Evolutionary conservation across 1,284 basidiomycete species (phyloP), one percentile per base, ranked within the genome.

Genomic region (Ganoderma resinaceum): DNA sequence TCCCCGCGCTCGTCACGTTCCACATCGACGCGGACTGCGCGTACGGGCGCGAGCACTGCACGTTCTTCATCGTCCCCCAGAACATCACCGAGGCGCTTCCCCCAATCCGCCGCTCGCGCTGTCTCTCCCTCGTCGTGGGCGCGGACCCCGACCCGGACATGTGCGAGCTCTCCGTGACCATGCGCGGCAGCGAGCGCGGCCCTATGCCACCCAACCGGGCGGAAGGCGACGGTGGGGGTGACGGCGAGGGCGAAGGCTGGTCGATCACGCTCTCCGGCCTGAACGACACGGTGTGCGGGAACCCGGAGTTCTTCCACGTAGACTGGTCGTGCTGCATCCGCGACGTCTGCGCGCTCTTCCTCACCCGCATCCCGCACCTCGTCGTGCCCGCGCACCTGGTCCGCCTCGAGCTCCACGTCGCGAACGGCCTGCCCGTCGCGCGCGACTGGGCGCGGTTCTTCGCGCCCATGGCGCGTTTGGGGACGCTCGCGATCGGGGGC

Each of bases 401-500:
- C 52, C 29, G 52, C 52, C 52, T 53, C 29, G 12, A 31, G 26
- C 52, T 53, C 29, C 52, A 53, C 52, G 6, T 53, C 16, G 6
- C 52, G 26, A 5, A 53, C 52, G 52, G 52, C 3, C 52, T 53
- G 52, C 52, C 52, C 52, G 12, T 53, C 52, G 29, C 26, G 29
- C 29, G 52, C 52, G 29, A 53, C 29, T 53, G 52, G 52, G 52
- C 29, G 52, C 52, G 52, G 52, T 53, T 53, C 52, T 53, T 53
- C 52, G 26, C 12, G 14, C 1, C 1, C 52, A 53, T 53, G 52
- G 12, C 52, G 26, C 26, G 14, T 4, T 31, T 53, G 52, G 12
- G 29, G 12, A 18, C 23, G 52, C 52, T 53, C 52, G 52, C 2
- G 12, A 29, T 53, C 52, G 52, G 52, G 29, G 9, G 26, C 14